Conservation (phyloP, 2,329 filamentous ascomycete species). For the Fusarium nisikadoi region DNA sequence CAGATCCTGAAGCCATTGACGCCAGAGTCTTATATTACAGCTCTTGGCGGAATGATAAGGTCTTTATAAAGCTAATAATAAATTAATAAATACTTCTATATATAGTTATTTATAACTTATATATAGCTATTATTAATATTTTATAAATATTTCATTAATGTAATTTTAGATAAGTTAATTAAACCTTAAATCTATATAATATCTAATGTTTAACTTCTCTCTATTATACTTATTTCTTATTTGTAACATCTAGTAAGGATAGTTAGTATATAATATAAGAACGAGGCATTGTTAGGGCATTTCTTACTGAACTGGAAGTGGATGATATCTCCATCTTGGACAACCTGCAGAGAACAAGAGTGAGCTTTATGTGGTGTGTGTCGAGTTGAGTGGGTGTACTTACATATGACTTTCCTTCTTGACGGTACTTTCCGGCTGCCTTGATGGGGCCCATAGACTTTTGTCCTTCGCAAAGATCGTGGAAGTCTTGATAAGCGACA, state of each 20-base stretch:
- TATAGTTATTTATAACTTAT: too few species aligned
- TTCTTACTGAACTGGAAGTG: conserved; percentile 57
- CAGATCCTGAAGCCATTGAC: too few species aligned
- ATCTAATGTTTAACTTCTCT: too few species aligned
- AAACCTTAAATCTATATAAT: too few species aligned
- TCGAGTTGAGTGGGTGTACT: conserved; percentile 1
- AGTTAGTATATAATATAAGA: rapidly evolving
- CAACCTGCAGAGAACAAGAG: conserved; percentile 42
- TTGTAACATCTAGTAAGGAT: conserved; percentile 27
- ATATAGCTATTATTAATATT: too few species aligned
- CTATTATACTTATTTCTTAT: conserved; percentile 34
- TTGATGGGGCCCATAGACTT: conserved; percentile 59
- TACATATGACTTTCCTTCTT: conserved; percentile 58
- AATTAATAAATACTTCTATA: too few species aligned
- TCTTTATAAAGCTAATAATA: too few species aligned
- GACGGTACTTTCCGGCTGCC: conserved; percentile 57
- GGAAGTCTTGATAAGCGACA: conserved; percentile 57
- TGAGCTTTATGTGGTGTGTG: conserved; percentile 28
- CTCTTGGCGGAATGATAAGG: too few species aligned
- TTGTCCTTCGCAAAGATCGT: conserved; percentile 54
- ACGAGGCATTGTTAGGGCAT: rapidly evolving
- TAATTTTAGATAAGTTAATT: too few species aligned
- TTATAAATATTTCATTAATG: too few species aligned
- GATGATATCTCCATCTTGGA: conserved; percentile 56
- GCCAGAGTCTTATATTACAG: too few species aligned